Conservation (phyloP, 2,329 filamentous ascomycete genomes). For the Talaromyces sp. region DNA sequence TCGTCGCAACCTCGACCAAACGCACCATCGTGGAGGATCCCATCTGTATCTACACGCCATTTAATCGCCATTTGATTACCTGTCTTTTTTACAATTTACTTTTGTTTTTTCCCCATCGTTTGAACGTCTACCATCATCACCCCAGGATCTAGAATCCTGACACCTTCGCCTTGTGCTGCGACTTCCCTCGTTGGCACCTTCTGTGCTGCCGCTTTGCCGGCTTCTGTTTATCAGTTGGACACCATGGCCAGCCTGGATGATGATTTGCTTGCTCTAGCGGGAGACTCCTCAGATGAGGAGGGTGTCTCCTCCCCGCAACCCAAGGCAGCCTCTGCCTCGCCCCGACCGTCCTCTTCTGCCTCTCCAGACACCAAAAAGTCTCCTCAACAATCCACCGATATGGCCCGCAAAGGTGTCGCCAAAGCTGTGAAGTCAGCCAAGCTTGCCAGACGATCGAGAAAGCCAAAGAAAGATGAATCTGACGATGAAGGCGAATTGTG, state of each 20-base stretch:
- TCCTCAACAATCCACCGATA: conserved; percentile 38
- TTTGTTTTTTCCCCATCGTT: neutral
- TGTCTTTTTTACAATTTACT: neutral
- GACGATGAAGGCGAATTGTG: conserved; percentile 78
- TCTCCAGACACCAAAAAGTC: conserved; percentile 31
- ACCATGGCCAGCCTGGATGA: conserved; percentile 77
- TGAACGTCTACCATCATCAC: neutral
- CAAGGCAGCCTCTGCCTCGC: conserved; percentile 51
- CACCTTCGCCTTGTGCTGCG: neutral
- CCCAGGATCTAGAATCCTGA: neutral
- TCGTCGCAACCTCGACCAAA: neutral
- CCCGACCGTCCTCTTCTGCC: conserved; percentile 48
- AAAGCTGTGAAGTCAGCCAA: conserved; percentile 22
- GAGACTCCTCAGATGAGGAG: conserved; percentile 58
- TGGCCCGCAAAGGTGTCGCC: conserved; percentile 44
- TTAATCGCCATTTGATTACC: neutral
- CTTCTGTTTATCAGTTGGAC: conserved; percentile 12
- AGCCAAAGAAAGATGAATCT: conserved; percentile 55
- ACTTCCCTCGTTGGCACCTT: conserved; percentile 1
- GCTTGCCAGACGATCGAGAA: conserved; percentile 34
- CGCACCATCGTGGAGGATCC: neutral
- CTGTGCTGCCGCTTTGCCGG: neutral
- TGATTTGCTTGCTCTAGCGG: conserved; percentile 87
- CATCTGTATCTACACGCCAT: neutral
- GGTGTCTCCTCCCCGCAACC: conserved; percentile 46